phyloP scores from a whole-genome alignment of 83 land plant genomes.

The Larix sibirica region DNA sequence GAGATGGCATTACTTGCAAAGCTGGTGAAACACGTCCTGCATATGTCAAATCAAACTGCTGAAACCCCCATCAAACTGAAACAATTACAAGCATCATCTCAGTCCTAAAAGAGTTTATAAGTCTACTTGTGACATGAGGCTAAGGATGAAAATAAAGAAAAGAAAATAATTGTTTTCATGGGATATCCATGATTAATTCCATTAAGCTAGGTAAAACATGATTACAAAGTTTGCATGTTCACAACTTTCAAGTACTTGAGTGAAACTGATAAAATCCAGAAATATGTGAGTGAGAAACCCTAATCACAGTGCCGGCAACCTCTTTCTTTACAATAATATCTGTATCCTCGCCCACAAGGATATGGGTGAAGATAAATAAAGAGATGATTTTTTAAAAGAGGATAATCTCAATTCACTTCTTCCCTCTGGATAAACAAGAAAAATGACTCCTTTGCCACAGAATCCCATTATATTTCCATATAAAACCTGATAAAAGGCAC shows the following conservation, averaged over 20 bases:
- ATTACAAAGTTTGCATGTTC: background rate
- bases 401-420: background rate
- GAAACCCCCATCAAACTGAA: background rate
- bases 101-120: too few species aligned
- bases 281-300: background rate
- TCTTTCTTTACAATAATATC: background rate
- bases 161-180: background rate
- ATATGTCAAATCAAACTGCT: background rate
- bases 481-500: background rate
- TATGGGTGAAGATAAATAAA: background rate
- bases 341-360: background rate
- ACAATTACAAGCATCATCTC: background rate
- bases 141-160: background rate
- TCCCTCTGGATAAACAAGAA: background rate
- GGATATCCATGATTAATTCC: background rate
- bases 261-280: background rate
- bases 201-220: background rate
- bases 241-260: background rate
- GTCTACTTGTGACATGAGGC: too few species aligned
- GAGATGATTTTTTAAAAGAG: background rate
- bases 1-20: background rate
- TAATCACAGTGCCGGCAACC: background rate
- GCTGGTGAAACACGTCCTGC: slow-evolving; percentile 2
- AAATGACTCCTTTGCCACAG: background rate
- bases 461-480: background rate